Evolutionary conservation across 768 basidiomycete genomes (phyloP).

Genomic region (Naganishia vaughanmartiniae): DNA sequence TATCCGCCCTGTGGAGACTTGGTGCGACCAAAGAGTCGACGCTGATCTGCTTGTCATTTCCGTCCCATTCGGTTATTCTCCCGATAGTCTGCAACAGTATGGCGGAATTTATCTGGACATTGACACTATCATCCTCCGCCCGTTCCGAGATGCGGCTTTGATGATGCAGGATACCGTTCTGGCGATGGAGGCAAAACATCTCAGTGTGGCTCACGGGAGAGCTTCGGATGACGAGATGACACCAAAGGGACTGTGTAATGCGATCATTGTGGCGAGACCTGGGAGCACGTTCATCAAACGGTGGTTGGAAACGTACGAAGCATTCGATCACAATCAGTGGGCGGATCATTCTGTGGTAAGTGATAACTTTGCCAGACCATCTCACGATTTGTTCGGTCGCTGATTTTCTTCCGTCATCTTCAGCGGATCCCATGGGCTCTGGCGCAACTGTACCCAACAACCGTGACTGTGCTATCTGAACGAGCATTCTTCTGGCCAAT

Average conservation of each 20-base stretch:
- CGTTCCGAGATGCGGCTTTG: slow-evolving; percentile 37
- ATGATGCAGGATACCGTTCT: slow-evolving; percentile 43
- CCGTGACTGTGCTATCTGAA: slow-evolving; percentile 52
- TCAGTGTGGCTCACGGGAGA: slow-evolving; percentile 31
- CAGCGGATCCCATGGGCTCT: slow-evolving; percentile 49
- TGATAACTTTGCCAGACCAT: neutral
- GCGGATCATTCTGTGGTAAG: slow-evolving; percentile 46
- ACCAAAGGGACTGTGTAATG: slow-evolving; percentile 48
- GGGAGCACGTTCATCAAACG: slow-evolving; percentile 38
- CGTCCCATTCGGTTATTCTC: neutral
- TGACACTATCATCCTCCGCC: slow-evolving; percentile 44
- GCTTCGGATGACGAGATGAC: slow-evolving; percentile 41
- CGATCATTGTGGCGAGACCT: slow-evolving; percentile 42
- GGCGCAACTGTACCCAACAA: slow-evolving; percentile 48
- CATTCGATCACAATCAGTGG: slow-evolving; percentile 42
- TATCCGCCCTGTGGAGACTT: neutral
- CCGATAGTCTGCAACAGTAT: slow-evolving; percentile 38
- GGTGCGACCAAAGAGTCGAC: neutral
- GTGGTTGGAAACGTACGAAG: slow-evolving; percentile 46
- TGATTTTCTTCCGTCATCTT: neutral
- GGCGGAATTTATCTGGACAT: slow-evolving; percentile 50
- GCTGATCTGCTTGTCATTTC: neutral
- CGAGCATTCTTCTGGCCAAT: slow-evolving; percentile 54
- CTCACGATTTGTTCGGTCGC: neutral
- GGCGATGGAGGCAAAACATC: slow-evolving; percentile 41